phyloP scores from a whole-genome alignment of 208 protist genomes.

The Trichomonas gallinae region DNA sequence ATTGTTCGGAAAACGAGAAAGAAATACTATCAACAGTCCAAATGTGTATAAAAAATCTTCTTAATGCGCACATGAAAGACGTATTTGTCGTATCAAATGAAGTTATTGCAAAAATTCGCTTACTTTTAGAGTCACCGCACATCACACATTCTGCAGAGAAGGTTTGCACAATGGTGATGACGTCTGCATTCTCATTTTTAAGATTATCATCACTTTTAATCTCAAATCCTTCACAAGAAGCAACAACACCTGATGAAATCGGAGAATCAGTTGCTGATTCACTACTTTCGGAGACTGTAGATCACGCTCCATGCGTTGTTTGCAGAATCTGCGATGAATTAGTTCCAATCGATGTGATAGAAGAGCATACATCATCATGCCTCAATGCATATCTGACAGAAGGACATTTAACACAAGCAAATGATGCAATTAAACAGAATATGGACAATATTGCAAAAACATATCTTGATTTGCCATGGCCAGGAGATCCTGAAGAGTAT shows the following conservation, averaged over 20 bases:
- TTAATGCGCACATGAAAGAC: background rate
- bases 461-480: background rate
- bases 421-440: background rate
- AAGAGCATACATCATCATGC: background rate
- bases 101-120: background rate
- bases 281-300: background rate
- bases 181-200: background rate
- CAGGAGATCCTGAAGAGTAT: background rate
- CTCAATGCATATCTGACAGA: background rate
- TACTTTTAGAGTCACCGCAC: background rate
- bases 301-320: background rate
- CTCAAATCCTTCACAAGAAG: background rate
- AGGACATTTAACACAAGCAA: background rate
- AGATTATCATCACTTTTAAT: background rate
- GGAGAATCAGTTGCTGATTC: background rate
- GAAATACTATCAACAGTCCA: background rate
- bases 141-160: background rate
- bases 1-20: background rate
- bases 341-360: background rate
- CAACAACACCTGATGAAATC: background rate
- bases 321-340: slow-evolving; percentile 10
- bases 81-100: background rate
- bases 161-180: background rate
- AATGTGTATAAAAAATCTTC: background rate
- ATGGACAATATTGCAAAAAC: background rate